Evolutionary conservation across 176 grass and related monocot genomes (phyloP), one percentile per base, ranked within the genome.

Genomic region (Echinochloa phyllopogon): DNA sequence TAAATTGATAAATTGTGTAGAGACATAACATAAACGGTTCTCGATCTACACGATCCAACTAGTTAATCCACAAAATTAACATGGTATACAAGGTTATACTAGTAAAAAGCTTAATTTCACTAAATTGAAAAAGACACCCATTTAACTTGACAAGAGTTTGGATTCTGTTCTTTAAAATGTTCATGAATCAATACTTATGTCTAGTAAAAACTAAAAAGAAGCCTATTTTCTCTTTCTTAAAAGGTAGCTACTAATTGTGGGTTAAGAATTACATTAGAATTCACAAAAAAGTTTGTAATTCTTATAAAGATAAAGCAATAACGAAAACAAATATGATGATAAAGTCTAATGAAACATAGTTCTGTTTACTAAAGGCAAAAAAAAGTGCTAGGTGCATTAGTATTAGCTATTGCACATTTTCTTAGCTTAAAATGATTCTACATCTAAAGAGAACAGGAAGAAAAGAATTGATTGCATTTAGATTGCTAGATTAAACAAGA

Each of bases 1-100:
- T 53, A 53, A 53, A 52, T 3, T 4, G n/a, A 66, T 6, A 13
- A 82, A 42, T 12, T 15, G 15, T 15, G 15, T 68, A 82, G 29
- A 70, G 10, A 55, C 47, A 24, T 13, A 23, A 39, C 10, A 55
- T 15, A 37, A 15, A 79, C 37, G 3, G 11, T 76, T 39, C 25
- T 52, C 29, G 29, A 33, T 33, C 27, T 38, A 38, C 11, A 51
- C 21, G 27, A 84, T 42, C 43, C 57, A 63, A 49, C 20, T 65
- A 75, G 3, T 1, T 18, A 55, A 21, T 29, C 4, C 4, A 84
- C 12, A 20, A 24, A 74, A 65, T 52, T 65, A 25, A 3, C 49
- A 18, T 49, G 12, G 29, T 18, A 51, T 74, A 64, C 43, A 51
- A 83, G 18, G 41, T 72, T 60, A 83, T 63, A 52, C 29, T 44